These are phyloP conservation scores for Mortierella sp. DNA, from an alignment of 371 early-diverging fungal species.

Conservation along the genomic window DNA sequence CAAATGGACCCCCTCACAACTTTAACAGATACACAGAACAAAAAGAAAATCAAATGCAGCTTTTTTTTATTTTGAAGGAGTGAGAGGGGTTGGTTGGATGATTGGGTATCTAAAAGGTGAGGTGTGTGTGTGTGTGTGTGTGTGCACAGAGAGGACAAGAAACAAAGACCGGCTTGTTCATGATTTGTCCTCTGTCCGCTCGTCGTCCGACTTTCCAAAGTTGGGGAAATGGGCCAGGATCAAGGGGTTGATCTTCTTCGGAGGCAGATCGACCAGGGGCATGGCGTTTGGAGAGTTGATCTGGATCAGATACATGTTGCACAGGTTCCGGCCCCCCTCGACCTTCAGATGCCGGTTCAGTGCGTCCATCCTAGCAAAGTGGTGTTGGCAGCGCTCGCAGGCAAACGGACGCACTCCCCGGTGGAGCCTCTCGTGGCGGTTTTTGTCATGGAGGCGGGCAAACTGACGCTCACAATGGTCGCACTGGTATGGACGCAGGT, in stretches of 20 bases:
- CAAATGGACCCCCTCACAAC: too few species aligned
- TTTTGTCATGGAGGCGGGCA: constrained; percentile 85
- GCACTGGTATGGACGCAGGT: constrained; percentile 75
- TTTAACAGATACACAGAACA: neutral
- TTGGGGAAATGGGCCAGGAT: constrained; percentile 44
- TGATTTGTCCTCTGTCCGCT: neutral
- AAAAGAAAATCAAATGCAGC: neutral
- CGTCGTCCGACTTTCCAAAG: constrained; percentile 34
- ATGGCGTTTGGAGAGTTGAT: constrained; percentile 38
- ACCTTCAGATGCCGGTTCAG: constrained; percentile 69
- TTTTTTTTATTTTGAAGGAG: neutral
- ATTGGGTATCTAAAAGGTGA: neutral
- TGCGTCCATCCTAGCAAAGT: constrained; percentile 85
- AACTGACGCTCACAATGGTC: constrained; percentile 69
- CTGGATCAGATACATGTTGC: constrained; percentile 47
- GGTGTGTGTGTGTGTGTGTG: neutral
- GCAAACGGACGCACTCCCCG: constrained; percentile 70
- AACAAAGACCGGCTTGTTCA: neutral
- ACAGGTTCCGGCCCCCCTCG: constrained; percentile 52
- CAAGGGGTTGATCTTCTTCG: constrained; percentile 54
- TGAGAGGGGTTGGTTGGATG: neutral
- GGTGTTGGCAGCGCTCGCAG: constrained; percentile 74
- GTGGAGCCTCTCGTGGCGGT: constrained; percentile 80
- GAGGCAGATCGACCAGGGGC: constrained; percentile 49
- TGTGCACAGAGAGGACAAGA: neutral